These are phyloP conservation scores for Trichomonascus vanleenenianus DNA, from an alignment of 805 yeast species.

Conservation along the genomic window DNA sequence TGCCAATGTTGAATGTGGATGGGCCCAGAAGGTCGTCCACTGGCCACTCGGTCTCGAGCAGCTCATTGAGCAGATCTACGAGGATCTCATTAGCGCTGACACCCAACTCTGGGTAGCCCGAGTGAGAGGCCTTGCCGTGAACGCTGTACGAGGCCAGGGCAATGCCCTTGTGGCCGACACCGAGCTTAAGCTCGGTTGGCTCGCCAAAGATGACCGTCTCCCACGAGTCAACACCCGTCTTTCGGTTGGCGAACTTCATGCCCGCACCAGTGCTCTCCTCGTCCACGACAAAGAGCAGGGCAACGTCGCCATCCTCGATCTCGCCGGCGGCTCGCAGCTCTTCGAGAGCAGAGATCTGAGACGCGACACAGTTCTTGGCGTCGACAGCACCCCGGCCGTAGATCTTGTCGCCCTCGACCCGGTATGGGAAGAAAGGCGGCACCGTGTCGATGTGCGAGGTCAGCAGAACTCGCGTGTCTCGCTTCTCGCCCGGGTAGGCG, in stretches of 20 bases:
- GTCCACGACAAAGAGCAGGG: conserved; percentile 57
- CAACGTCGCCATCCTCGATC: conserved; percentile 50
- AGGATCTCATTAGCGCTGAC: conserved; percentile 52
- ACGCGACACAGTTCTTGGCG: conserved; percentile 64
- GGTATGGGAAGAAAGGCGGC: conserved; percentile 55
- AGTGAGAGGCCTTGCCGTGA: conserved; percentile 55
- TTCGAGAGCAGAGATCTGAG: conserved; percentile 50
- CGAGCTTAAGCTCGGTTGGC: conserved; percentile 63
- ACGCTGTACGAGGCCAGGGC: conserved; percentile 36
- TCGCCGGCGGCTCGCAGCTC: conserved; percentile 36
- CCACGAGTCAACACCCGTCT: conserved; percentile 40
- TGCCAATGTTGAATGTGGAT: conserved; percentile 55
- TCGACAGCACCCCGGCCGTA: conserved; percentile 64
- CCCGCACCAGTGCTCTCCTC: conserved; percentile 66
- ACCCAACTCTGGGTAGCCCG: conserved; percentile 66
- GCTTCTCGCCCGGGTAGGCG: conserved; percentile 42
- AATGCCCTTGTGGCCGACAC: conserved; percentile 63
- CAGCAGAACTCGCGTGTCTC: conserved; percentile 42
- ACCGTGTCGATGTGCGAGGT: conserved; percentile 69
- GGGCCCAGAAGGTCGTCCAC: conserved; percentile 46
- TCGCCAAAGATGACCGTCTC: conserved; percentile 62
- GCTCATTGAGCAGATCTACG: conserved; percentile 41
- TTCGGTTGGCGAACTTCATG: conserved; percentile 40
- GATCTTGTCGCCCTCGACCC: conserved; percentile 38
- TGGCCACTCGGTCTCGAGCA: conserved; percentile 42